Conservation (phyloP, 1,284 basidiomycete genomes). For the Ceratobasidium sp. region DNA sequence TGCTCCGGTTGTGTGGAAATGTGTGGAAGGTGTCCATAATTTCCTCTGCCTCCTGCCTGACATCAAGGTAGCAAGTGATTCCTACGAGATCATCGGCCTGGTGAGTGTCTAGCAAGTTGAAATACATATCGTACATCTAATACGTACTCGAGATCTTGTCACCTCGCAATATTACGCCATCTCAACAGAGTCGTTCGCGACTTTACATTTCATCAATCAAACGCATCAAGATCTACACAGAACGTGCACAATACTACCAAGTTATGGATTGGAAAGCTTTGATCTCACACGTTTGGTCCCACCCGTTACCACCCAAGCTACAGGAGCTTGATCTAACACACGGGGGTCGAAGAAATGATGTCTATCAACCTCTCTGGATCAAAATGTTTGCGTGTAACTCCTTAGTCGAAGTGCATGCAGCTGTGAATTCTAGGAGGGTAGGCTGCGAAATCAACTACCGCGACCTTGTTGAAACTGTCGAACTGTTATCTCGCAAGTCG, state of each 20-base stretch:
- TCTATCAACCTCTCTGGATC: not conserved
- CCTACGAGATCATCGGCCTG: not conserved
- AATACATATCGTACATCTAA: no score
- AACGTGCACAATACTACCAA: not conserved
- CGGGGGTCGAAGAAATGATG: no score
- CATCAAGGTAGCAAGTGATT: not conserved
- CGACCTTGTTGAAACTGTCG: not conserved
- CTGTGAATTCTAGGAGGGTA: not conserved
- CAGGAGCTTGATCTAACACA: not conserved
- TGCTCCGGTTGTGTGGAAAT: constrained; percentile 8
- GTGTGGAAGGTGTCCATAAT: constrained; percentile 20
- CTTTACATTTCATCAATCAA: not conserved
- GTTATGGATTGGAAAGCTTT: not conserved
- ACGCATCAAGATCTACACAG: not conserved
- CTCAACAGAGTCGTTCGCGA: not conserved
- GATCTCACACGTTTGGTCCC: not conserved
- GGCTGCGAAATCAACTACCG: not conserved
- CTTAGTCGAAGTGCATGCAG: not conserved
- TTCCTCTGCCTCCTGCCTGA: not conserved
- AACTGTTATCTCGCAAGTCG: not conserved
- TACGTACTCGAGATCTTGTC: not conserved
- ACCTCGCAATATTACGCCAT: not conserved
- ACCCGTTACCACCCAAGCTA: not conserved
- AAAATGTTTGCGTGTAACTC: not conserved
- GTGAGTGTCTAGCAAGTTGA: not conserved